phyloP scores from a whole-genome alignment of 768 basidiomycete genomes.

The Hydnum rufescens region DNA sequence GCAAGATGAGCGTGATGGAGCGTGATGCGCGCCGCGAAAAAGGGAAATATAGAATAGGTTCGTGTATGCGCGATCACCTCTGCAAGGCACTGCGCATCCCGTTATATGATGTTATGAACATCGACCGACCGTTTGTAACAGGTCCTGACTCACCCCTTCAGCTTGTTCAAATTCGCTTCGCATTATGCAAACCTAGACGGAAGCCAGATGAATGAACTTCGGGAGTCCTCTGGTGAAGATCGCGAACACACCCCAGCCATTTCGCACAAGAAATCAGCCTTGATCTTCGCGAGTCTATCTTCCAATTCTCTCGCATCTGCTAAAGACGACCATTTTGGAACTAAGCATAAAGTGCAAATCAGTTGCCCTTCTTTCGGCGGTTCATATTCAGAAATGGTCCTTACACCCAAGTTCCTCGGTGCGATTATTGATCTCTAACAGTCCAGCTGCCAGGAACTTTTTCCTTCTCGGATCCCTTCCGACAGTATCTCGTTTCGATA shows the following conservation, averaged over 20 bases:
- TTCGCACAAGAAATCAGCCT: slow-evolving; percentile 54
- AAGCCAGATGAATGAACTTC: neutral
- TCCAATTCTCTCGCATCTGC: slow-evolving; percentile 31
- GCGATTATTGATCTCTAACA: slow-evolving; percentile 15
- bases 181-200: slow-evolving; percentile 36
- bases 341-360: slow-evolving; percentile 17
- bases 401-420: slow-evolving; percentile 26
- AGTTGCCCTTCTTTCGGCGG: neutral
- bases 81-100: slow-evolving; percentile 24
- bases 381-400: slow-evolving; percentile 12
- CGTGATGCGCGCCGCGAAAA: slow-evolving; percentile 41
- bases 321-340: slow-evolving; percentile 34
- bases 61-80: slow-evolving; percentile 42
- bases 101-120: no score
- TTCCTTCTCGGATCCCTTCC: slow-evolving; percentile 57
- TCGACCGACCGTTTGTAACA: no score
- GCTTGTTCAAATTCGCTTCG: slow-evolving; percentile 49
- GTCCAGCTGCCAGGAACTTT: slow-evolving; percentile 46
- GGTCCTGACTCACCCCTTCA: no score
- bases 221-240: neutral
- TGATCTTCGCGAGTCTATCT: slow-evolving; percentile 34
- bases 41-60: slow-evolving; percentile 31
- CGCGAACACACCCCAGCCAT: slow-evolving; percentile 34
- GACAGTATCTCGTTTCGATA: slow-evolving; percentile 50
- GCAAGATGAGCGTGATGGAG: slow-evolving; percentile 56